Conservation (phyloP, 345 rosid genomes). For the Balakata baccata region DNA sequence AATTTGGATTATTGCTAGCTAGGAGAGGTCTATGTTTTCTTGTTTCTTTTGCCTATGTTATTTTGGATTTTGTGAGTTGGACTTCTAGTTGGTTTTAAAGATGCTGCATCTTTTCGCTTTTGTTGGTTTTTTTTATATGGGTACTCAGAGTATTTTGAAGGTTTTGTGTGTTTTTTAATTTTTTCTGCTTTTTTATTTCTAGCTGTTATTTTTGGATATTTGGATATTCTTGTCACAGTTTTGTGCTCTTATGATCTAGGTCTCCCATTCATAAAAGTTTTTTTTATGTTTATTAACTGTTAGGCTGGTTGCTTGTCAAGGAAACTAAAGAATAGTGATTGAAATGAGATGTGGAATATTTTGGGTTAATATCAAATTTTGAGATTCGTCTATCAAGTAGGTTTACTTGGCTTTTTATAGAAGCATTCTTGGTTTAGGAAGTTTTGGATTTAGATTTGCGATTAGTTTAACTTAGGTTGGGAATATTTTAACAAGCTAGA, state of each 20-base stretch:
- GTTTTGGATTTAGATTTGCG: constrained; percentile 5
- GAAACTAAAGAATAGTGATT: constrained; percentile 1
- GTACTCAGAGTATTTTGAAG: constrained; percentile 15
- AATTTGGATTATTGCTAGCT: constrained; percentile 99
- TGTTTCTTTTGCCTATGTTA: background rate
- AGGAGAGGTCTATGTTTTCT: constrained; percentile 55
- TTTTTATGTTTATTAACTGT: background rate
- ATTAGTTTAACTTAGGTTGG: too few species aligned
- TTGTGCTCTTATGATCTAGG: constrained; percentile 21
- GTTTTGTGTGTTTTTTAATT: constrained; percentile 13
- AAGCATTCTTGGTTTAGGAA: constrained; percentile 6
- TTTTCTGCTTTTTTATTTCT: background rate
- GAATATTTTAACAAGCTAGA: too few species aligned
- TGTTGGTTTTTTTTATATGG: constrained; percentile 18
- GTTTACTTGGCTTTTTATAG: constrained; percentile 4
- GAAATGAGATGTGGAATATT: background rate
- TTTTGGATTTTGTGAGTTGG: constrained; percentile 17
- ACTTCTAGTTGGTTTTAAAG: background rate
- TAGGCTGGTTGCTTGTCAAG: background rate
- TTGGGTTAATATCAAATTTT: background rate
- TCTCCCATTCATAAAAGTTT: constrained; percentile 10
- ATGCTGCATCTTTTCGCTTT: too few species aligned
- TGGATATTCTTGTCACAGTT: constrained; percentile 6
- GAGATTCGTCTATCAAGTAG: constrained; percentile 4
- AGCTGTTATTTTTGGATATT: constrained; percentile 15